Percentiles rank a stretch among this genome's conserved stretches.
These are phyloP conservation scores for Globisporangium uncinulatum DNA, from an alignment of 352 stramenopile genomes.

Conservation along the genomic window DNA sequence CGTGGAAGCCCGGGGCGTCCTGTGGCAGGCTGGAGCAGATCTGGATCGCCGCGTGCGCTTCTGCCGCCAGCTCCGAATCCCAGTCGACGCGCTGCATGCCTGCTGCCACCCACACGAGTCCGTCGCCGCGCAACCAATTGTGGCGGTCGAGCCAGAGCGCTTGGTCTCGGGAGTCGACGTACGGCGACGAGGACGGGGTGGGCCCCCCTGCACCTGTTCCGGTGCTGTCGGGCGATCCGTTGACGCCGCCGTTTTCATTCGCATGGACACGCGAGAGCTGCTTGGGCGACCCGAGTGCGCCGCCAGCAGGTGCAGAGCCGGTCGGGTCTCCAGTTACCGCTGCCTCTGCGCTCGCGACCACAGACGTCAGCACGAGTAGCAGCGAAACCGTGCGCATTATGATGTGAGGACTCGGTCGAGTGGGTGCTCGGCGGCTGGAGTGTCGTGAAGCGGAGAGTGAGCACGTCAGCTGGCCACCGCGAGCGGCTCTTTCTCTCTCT, in stretches of 20 bases:
- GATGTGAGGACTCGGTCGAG: too few relatives aligned
- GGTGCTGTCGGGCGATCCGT: too few relatives aligned
- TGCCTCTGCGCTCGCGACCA: too few relatives aligned
- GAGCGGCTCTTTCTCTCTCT: too few relatives aligned
- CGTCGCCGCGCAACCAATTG: constrained; percentile 16
- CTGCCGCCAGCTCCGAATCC: constrained; percentile 8
- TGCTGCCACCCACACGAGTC: constrained; percentile 9
- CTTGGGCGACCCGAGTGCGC: too few relatives aligned
- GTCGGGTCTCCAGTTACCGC: too few relatives aligned
- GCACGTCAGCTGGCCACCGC: too few relatives aligned
- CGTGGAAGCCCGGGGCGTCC: constrained; percentile 1
- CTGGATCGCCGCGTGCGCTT: constrained; percentile 8
- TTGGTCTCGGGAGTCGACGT: not conserved
- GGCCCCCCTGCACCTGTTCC: not conserved
- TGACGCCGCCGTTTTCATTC: not conserved
- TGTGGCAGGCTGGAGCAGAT: constrained; percentile 4
- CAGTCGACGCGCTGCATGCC: constrained; percentile 9
- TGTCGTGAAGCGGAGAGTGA: too few relatives aligned
- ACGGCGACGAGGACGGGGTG: constrained; percentile 6
- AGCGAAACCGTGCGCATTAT: too few relatives aligned
- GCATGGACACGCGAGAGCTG: not conserved
- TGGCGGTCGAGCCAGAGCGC: constrained; percentile 14
- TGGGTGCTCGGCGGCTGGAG: too few relatives aligned
- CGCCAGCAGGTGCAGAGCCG: too few relatives aligned
- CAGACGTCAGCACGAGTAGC: too few relatives aligned